Base-by-base conservation (phyloP, 768 basidiomycete genomes). In the Tricholoma bakamatsutake region DNA sequence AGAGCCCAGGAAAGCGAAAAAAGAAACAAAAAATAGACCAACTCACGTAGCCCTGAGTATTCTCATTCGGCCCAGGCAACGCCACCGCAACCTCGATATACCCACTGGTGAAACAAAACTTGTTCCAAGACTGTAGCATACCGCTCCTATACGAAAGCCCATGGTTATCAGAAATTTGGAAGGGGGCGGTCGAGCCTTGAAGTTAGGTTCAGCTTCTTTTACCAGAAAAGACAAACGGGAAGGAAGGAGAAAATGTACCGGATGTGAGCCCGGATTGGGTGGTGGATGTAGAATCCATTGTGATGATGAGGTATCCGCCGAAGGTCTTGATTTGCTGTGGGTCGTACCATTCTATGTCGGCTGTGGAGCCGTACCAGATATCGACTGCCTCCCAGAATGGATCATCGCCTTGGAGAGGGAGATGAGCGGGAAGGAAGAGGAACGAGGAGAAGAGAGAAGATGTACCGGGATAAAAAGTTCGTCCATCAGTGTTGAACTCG, bases 111-210 rank as follows among this genome's bases (percentile, higher is more conserved):
- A 91, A 92, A 69, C 88, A 93, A 64, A 93, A 85, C 75, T 93
- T 91, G 71, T 93, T 93, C 91, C 92, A 94, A 39, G 81, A 82
- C 71, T 93, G 90, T 3, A 94, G 72, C 89, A 93, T 91, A 4
- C 85, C 90, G 65, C 75, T 83, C 61, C 81, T 73, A 64, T 85
- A 93, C 37, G 73, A 73, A 56, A 88, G 75, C 5, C 73, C 73
- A 65, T 93, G 84, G 61, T 84, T 80, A 21, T 75, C 62, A 0
- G 60, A 73, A 4, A 57, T n/a, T 0, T 75, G 76, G 55, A 80
- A 78, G 0, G 78, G 77, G 0, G 78, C 78, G 0, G 77, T 77
- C 1, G 76, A 78, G 34, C 70, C 74, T 73, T 13, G 2, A 17
- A 13, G 51, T 12, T n/a, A 54, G 45, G 15, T 9, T 24, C 3